Percentiles rank a stretch among this genome's conserved stretches.
Conservation (phyloP, 805 yeast species). For the Dipodascus albidus region DNA sequence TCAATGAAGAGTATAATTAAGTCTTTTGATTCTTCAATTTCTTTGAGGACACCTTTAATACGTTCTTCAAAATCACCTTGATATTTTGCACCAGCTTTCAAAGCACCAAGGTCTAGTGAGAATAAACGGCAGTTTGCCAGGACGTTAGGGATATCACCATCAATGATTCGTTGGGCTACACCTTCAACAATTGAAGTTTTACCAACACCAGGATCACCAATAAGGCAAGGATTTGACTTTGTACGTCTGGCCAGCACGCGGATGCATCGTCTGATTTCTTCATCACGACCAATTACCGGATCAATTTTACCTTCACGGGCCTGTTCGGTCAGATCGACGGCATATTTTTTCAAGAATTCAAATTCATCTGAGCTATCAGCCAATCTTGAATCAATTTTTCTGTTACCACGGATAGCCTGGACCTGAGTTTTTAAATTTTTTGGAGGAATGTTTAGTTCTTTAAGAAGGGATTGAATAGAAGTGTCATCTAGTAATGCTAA, state of each 20-base stretch:
- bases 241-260: conserved; percentile 95
- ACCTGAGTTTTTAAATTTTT: conserved; percentile 72
- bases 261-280: conserved; percentile 90
- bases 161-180: conserved; percentile 93
- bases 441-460: conserved; percentile 50
- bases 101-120: conserved; percentile 88
- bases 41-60: conserved; percentile 90
- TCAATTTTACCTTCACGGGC: conserved; percentile 93
- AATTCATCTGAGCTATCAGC: conserved; percentile 82
- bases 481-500: conserved; percentile 76
- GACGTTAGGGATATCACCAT: conserved; percentile 88
- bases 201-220: conserved; percentile 99
- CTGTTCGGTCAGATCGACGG: conserved; percentile 84
- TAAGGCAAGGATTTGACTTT: conserved; percentile 89
- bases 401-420: conserved; percentile 73
- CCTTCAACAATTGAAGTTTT: conserved; percentile 97
- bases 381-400: conserved; percentile 82
- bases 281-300: conserved; percentile 98
- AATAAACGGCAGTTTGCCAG: conserved; percentile 70
- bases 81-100: conserved; percentile 97
- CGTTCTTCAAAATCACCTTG: conserved; percentile 99
- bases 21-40: conserved; percentile 76
- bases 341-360: conserved; percentile 83
- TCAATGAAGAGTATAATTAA: conserved; percentile 88
- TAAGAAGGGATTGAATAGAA: conserved; percentile 56